Conservation (phyloP, 2,329 filamentous ascomycete genomes). For the Penicillium sp. region DNA sequence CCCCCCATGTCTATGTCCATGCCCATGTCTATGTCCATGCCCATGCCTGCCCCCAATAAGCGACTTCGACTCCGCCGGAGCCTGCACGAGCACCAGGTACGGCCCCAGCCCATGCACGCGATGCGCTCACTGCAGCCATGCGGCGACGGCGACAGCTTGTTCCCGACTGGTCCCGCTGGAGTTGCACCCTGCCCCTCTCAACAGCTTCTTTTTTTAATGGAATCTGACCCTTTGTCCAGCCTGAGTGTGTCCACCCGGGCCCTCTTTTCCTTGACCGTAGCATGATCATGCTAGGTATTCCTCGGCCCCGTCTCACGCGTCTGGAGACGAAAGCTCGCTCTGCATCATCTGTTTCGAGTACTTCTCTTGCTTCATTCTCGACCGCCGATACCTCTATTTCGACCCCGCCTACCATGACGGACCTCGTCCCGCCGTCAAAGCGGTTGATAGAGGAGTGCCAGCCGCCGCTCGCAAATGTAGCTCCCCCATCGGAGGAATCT, state of each 20-base stretch:
- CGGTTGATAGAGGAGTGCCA: neutral
- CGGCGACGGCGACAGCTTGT: neutral
- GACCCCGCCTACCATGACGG: constrained; percentile 12
- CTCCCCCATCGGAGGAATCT: constrained; percentile 12
- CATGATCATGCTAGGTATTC: constrained; percentile 14
- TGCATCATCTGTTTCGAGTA: constrained; percentile 9
- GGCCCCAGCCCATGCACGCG: neutral
- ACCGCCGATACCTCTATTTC: neutral
- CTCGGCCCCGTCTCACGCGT: constrained; percentile 21
- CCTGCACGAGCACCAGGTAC: constrained; percentile 4
- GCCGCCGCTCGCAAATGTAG: neutral
- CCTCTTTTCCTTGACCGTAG: constrained; percentile 18
- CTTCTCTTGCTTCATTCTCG: constrained; percentile 11
- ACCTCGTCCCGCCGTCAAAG: constrained; percentile 1
- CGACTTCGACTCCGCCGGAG: constrained; percentile 1
- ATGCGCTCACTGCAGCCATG: neutral
- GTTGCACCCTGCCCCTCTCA: neutral
- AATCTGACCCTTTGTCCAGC: constrained; percentile 10
- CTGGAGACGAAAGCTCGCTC: constrained; percentile 16
- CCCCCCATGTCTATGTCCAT: neutral
- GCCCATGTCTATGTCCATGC: neutral
- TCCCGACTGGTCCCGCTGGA: neutral
- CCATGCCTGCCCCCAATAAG: constrained; percentile 1
- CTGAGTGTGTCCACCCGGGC: constrained; percentile 6
- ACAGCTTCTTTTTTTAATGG: neutral